A percentile compares a stretch with the other conserved stretches of the same genome.
Conservation (phyloP, 139 green algal species). For the Limnomonas spitsbergensis region DNA sequence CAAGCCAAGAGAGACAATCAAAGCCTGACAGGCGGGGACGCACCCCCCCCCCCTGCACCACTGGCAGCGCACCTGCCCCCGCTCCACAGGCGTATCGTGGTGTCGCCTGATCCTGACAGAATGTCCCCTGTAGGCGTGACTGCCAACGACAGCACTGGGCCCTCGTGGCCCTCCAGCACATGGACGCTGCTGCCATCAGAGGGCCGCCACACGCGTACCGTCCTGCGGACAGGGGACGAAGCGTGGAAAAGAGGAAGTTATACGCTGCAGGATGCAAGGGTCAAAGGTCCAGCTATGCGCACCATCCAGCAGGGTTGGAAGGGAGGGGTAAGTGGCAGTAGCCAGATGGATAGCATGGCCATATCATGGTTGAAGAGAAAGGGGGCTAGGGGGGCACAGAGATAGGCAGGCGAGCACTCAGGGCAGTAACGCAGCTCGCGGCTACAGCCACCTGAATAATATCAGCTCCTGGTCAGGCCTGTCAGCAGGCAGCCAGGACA, state of each 20-base stretch:
- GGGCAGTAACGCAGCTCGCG: too few species aligned
- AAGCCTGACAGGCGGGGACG: too few species aligned
- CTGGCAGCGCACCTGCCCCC: conserved; percentile 56
- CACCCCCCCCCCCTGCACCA: too few species aligned
- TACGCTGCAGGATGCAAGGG: neutral
- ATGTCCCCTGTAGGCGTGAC: conserved; percentile 66
- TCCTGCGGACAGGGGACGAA: conserved; percentile 3
- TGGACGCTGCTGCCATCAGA: conserved; percentile 20
- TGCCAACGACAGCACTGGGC: conserved; percentile 69
- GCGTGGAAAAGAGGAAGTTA: neutral
- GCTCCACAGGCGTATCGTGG: conserved; percentile 33
- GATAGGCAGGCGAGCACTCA: too few species aligned
- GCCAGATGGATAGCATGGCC: neutral
- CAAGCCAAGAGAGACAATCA: too few species aligned
- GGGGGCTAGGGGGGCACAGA: too few species aligned
- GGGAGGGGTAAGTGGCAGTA: too few species aligned
- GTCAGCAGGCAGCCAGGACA: too few species aligned
- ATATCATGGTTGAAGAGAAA: neutral
- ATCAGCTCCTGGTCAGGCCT: too few species aligned
- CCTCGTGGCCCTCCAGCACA: conserved; percentile 71
- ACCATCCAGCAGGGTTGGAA: too few species aligned
- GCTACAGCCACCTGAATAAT: too few species aligned
- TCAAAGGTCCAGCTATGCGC: neutral
- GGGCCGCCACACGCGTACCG: conserved; percentile 17
- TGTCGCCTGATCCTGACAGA: conserved; percentile 74